Base-by-base conservation (phyloP, 352 stramenopile species). In the Phytopythium kandeliae region DNA sequence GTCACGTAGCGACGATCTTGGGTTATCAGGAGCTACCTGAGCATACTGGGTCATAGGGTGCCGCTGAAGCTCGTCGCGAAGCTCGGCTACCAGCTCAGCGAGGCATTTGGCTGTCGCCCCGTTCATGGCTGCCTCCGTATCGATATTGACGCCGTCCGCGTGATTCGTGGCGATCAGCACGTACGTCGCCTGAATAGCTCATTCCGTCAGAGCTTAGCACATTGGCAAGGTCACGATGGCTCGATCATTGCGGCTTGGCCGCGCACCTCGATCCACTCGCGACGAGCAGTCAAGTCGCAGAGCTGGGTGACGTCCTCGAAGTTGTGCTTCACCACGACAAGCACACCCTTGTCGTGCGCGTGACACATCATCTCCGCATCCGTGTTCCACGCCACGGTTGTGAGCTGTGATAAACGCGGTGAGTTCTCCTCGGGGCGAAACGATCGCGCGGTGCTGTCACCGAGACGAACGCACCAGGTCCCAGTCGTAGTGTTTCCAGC, bases 401-500 rank as follows among this genome's bases (percentile, higher is more conserved):
- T 94, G 25, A 92, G 58, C 65, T 86, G 31, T 19, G 26, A 41
- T 17, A 15, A 10, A 11, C 48, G 52, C 33, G 21, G n/a, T 19
- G 11, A 28, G 10, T 38, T 16, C n/a, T n/a, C n/a, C n/a, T n/a
- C n/a, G n/a, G n/a, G n/a, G n/a, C n/a, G n/a, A n/a, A 48, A 46
- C 33, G 43, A 16, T 12, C 19, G 15, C n/a, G n/a, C n/a, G n/a
- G n/a, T n/a, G n/a, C n/a, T n/a, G n/a, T n/a, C n/a, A n/a, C n/a
- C n/a, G n/a, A n/a, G 13, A 34, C 22, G 25, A 31, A 31, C 47
- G 21, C 47, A 80, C 71, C 58, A 71, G 58, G 1, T 86, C 69
- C 76, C 76, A 93, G 58, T 93, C 83, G 57, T 93, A 93, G 50
- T 69, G 67, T 41, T 78, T 81, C 83, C 83, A 93, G 4, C 71